These are phyloP conservation scores for Xylariales sp. DNA, from an alignment of 2,329 filamentous ascomycete species.

Conservation along the genomic window DNA sequence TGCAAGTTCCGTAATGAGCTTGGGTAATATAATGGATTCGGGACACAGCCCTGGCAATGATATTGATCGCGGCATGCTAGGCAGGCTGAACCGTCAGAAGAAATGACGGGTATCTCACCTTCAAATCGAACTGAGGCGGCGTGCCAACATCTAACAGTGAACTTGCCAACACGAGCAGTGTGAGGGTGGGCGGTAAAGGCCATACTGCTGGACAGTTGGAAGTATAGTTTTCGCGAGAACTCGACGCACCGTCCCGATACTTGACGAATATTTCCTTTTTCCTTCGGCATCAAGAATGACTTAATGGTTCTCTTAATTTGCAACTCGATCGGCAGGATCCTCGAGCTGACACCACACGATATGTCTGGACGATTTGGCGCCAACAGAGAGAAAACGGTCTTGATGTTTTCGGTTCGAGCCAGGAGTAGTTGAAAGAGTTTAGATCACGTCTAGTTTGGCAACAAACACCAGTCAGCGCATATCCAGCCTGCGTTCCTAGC, in stretches of 20 bases:
- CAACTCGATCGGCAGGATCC: neutral
- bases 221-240: no score
- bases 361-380: neutral
- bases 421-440: constrained; percentile 11
- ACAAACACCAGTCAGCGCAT: constrained; percentile 20
- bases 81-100: constrained; percentile 39
- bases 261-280: no score
- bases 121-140: no score
- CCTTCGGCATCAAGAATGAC: no score
- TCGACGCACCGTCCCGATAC: no score
- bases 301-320: constrained; percentile 4
- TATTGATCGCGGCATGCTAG: constrained; percentile 53
- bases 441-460: constrained; percentile 22
- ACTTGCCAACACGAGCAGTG: no score
- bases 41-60: constrained; percentile 37
- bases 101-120: no score
- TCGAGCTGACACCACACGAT: neutral
- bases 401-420: neutral
- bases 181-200: no score
- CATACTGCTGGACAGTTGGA: constrained; percentile 6
- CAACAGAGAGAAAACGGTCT: neutral
- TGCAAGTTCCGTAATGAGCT: constrained; percentile 47
- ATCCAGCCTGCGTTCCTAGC: constrained; percentile 15
- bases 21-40: constrained; percentile 44
- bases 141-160: no score